Evolutionary conservation across 73 alveolate genomes (phyloP).

Genomic region (Stentor coeruleus): DNA sequence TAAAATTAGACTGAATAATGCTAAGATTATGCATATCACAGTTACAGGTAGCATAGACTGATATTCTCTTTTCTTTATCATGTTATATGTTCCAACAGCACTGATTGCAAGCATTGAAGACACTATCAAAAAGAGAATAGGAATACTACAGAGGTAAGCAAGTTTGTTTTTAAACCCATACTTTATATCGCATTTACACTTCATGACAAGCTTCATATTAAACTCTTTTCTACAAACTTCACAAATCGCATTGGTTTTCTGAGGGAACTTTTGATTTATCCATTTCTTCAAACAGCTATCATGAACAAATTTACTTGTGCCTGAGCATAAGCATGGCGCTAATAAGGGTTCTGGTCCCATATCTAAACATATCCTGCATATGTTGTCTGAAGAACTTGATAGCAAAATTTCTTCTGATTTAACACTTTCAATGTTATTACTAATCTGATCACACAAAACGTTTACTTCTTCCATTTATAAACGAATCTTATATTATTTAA

Average conservation of each 20-base stretch:
- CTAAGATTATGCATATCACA: too few species aligned
- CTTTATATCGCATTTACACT: not conserved
- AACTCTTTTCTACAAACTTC: not conserved
- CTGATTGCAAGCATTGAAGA: not conserved
- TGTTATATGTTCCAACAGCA: too few species aligned
- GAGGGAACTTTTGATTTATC: constrained; percentile 35
- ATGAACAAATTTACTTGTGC: constrained; percentile 45
- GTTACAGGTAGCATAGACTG: too few species aligned
- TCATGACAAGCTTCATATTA: too few species aligned
- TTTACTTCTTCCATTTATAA: too few species aligned
- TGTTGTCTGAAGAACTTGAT: not conserved
- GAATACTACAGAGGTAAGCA: not conserved
- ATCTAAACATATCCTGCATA: constrained; percentile 12
- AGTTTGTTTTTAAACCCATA: not conserved
- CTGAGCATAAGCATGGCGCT: constrained; percentile 49
- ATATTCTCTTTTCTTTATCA: too few species aligned
- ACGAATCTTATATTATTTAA: too few species aligned
- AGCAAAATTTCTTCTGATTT: not conserved
- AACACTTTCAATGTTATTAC: not conserved
- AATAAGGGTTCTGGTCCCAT: constrained; percentile 4
- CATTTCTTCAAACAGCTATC: constrained; percentile 43
- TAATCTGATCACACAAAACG: too few species aligned
- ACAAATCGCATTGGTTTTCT: not conserved
- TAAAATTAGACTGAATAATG: too few species aligned
- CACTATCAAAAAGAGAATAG: not conserved